Conservation (phyloP, 192 early-diverging fungal species). For the Dispira parvispora region DNA sequence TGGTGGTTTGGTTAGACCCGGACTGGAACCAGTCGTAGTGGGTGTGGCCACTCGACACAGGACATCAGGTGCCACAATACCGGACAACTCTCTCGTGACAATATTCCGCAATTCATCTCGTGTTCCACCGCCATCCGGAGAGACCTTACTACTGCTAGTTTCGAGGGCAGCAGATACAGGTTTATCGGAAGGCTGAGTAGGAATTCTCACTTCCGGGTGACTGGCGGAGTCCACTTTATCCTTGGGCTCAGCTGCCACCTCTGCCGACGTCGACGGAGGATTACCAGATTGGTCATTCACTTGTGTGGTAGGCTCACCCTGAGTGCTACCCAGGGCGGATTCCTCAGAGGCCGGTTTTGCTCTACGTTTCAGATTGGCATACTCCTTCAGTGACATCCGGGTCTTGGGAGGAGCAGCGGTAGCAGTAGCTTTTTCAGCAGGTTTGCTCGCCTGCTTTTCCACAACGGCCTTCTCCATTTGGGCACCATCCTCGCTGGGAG, state of each 20-base stretch:
- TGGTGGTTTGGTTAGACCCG: too few relatives aligned
- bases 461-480: too few relatives aligned
- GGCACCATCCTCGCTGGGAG: too few relatives aligned
- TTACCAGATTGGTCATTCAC: neutral
- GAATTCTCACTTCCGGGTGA: neutral
- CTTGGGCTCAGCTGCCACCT: neutral
- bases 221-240: neutral
- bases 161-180: neutral
- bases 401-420: neutral
- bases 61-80: slow-evolving; percentile 6
- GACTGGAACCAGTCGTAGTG: neutral
- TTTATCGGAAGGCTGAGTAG: neutral
- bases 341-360: neutral
- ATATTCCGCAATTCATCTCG: neutral
- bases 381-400: slow-evolving; percentile 12
- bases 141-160: neutral
- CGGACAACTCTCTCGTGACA: neutral
- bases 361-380: slow-evolving; percentile 8
- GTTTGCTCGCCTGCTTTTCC: too few relatives aligned
- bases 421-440: neutral
- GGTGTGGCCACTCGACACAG: slow-evolving; percentile 3
- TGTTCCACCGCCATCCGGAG: neutral
- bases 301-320: neutral
- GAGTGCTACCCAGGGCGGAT: neutral
- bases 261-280: neutral